Percentiles rank a stretch among this genome's conserved stretches.
phyloP scores from a whole-genome alignment of 257 asterid species.

The Henckelia pumila region DNA sequence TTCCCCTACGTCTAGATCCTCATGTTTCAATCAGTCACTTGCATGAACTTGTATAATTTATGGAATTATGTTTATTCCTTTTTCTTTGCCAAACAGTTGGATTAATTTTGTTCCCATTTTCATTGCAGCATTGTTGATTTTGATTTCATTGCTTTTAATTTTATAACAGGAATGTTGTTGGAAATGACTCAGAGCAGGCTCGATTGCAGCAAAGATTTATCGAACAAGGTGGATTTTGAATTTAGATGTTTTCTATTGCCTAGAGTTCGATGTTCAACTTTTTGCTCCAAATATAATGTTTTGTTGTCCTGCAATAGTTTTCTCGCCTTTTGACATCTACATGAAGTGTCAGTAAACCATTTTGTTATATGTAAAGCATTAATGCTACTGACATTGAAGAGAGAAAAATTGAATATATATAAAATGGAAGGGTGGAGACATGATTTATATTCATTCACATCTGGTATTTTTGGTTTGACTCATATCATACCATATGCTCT shows the following conservation, averaged over 20 bases:
- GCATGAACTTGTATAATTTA: no score
- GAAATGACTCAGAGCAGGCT: slow-evolving; percentile 50
- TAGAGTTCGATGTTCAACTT: not conserved
- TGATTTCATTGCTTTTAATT: slow-evolving; percentile 12
- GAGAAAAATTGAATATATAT: not conserved
- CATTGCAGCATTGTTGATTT: no score
- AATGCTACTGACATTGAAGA: not conserved
- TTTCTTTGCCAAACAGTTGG: not conserved
- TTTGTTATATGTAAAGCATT: not conserved
- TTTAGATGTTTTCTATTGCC: slow-evolving; percentile 23
- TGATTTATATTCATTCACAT: not conserved
- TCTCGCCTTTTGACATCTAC: not conserved
- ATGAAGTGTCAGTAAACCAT: not conserved
- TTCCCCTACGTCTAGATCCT: not conserved
- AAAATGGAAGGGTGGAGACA: not conserved
- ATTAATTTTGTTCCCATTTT: not conserved
- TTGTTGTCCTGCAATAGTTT: not conserved
- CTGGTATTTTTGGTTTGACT: not conserved
- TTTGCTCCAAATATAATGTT: slow-evolving; percentile 9
- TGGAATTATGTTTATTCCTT: not conserved
- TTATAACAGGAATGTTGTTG: slow-evolving; percentile 67
- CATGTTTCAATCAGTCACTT: not conserved
- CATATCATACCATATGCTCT: not conserved
- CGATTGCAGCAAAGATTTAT: slow-evolving; percentile 57
- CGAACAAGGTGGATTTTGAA: slow-evolving; percentile 49